Evolutionary conservation across 306 rosid species (phyloP).

Genomic region (Quercus engelmannii): DNA sequence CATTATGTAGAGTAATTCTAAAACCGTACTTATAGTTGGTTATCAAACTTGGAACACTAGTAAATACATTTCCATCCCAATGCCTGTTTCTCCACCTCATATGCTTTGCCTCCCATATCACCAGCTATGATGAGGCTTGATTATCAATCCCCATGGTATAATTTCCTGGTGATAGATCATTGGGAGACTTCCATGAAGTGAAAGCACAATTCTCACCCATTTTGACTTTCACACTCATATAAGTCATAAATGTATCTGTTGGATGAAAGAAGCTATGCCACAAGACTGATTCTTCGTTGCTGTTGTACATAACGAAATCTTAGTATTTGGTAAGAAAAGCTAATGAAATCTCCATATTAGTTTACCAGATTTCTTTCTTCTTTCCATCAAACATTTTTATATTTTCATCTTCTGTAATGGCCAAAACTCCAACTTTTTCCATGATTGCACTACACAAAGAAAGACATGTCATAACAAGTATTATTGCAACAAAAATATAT

Average conservation of each 20-base stretch:
- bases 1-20: slow-evolving; percentile 16
- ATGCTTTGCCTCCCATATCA: slow-evolving; percentile 54
- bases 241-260: slow-evolving; percentile 63
- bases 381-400: slow-evolving; percentile 43
- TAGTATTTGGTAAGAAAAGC: slow-evolving; percentile 34
- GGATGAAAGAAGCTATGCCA: slow-evolving; percentile 72
- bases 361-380: slow-evolving; percentile 38
- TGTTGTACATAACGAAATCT: neutral
- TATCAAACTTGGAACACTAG: slow-evolving; percentile 45
- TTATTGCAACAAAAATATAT: no score
- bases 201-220: slow-evolving; percentile 30
- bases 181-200: slow-evolving; percentile 61
- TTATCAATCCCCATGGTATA: slow-evolving; percentile 66
- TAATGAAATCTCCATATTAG: slow-evolving; percentile 38
- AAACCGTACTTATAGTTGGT: slow-evolving; percentile 42
- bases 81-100: slow-evolving; percentile 80
- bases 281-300: neutral
- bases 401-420: slow-evolving; percentile 41
- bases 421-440: slow-evolving; percentile 37
- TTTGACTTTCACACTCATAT: slow-evolving; percentile 46
- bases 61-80: slow-evolving; percentile 58
- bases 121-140: slow-evolving; percentile 52
- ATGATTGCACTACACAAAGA: slow-evolving; percentile 1
- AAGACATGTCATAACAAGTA: no score
- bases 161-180: slow-evolving; percentile 56